These are phyloP conservation scores for Lentinula edodes DNA, from an alignment of 768 basidiomycete species.

Conservation along the genomic window DNA sequence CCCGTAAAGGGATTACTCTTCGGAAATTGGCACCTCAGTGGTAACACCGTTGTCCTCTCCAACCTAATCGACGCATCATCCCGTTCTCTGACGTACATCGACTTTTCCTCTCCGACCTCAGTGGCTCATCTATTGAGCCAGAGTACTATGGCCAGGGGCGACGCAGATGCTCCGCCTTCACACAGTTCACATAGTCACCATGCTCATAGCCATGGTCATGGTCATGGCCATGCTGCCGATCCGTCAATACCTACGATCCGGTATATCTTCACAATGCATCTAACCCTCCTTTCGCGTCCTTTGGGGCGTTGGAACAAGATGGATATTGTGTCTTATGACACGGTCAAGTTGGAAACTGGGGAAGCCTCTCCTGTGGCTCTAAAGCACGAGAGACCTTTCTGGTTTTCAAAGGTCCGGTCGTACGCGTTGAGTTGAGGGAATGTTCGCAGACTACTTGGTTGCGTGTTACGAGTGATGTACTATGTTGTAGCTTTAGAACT, in stretches of 20 bases:
- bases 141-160: not conserved
- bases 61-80: slow-evolving; percentile 54
- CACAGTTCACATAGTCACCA: not conserved
- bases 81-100: not conserved
- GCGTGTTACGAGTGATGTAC: not conserved
- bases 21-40: slow-evolving; percentile 69
- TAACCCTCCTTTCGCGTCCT: slow-evolving; percentile 68
- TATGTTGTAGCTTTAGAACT: not conserved
- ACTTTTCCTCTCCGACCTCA: not conserved
- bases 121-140: not conserved
- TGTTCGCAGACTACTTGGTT: not conserved
- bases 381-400: slow-evolving; percentile 86
- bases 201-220: not conserved
- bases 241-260: slow-evolving; percentile 24
- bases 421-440: slow-evolving; percentile 25
- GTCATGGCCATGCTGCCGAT: not conserved
- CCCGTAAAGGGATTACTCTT: slow-evolving; percentile 57
- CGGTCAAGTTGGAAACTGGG: slow-evolving; percentile 70
- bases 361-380: slow-evolving; percentile 64
- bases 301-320: slow-evolving; percentile 84
- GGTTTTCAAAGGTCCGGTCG: slow-evolving; percentile 88
- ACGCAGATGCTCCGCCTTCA: slow-evolving; percentile 1
- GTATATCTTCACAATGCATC: slow-evolving; percentile 72
- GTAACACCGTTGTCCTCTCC: slow-evolving; percentile 51
- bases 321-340: slow-evolving; percentile 67